Evolutionary conservation across 1,284 basidiomycete species (phyloP).

Genomic region (Schizophyllum amplum): DNA sequence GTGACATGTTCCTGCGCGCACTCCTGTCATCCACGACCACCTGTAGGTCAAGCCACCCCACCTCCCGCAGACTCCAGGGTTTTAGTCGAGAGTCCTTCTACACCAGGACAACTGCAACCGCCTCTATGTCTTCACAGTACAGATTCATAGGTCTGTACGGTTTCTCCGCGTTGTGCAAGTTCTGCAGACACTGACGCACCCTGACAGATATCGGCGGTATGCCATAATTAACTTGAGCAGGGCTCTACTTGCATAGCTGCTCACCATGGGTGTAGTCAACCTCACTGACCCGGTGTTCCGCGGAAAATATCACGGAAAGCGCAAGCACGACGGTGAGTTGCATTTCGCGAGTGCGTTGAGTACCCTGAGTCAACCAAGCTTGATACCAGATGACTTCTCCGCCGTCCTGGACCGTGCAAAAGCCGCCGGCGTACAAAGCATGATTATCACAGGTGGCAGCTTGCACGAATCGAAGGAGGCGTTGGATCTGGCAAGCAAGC

Average conservation of each 20-base stretch:
- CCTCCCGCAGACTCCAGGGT: not conserved
- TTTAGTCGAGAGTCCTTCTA: not conserved
- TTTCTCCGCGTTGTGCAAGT: not conserved
- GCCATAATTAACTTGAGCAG: not conserved
- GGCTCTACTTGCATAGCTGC: not conserved
- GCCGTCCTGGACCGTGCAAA: conserved; percentile 54
- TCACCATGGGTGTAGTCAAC: conserved; percentile 30
- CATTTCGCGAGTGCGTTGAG: not conserved
- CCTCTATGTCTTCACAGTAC: not conserved
- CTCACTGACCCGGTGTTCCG: conserved; percentile 50
- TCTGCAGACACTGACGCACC: not conserved
- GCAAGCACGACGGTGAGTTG: conserved; percentile 39
- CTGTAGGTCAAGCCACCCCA: too few species aligned
- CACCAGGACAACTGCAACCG: not conserved
- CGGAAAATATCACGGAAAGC: conserved; percentile 37
- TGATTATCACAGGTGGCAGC: conserved; percentile 79
- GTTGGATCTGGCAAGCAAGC: conserved; percentile 50
- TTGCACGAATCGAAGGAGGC: conserved; percentile 62
- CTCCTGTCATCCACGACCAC: not conserved
- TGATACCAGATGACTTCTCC: conserved; percentile 53
- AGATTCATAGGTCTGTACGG: not conserved
- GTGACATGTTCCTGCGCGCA: not conserved
- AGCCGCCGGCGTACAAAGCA: conserved; percentile 61
- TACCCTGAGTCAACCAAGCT: not conserved
- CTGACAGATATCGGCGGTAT: not conserved